phyloP scores from a whole-genome alignment of 1,284 basidiomycete species.

The Melampsora larici-populina region DNA sequence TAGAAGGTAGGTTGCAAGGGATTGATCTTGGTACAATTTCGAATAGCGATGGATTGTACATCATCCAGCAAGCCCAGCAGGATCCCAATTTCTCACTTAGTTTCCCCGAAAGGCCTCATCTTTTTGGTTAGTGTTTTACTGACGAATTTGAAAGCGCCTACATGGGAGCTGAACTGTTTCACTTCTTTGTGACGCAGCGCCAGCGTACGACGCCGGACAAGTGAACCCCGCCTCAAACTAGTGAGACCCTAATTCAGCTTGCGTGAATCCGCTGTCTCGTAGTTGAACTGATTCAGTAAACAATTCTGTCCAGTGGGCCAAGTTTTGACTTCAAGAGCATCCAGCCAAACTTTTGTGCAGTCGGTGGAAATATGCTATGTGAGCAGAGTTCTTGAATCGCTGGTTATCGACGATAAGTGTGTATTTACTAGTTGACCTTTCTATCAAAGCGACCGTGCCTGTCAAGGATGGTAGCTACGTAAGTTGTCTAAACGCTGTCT shows the following conservation, averaged over 20 bases:
- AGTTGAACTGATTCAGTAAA: no score
- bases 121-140: background rate
- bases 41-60: background rate
- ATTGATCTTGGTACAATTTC: background rate
- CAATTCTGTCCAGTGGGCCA: constrained; percentile 25
- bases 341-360: constrained; percentile 21
- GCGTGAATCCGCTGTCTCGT: no score
- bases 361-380: constrained; percentile 40
- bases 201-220: background rate
- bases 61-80: background rate
- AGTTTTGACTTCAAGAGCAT: constrained; percentile 34
- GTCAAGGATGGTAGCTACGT: constrained; percentile 32
- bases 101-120: background rate
- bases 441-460: constrained; percentile 32
- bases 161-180: background rate
- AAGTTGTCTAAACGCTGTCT: background rate
- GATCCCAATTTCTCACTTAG: background rate
- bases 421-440: background rate
- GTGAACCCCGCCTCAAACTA: background rate
- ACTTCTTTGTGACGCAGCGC: background rate
- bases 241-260: background rate
- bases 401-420: no score
- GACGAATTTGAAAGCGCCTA: background rate
- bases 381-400: background rate
- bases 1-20: background rate